A percentile compares a stretch with the other conserved stretches of the same genome.
Evolutionary conservation across 2,329 filamentous ascomycete genomes (phyloP).

Genomic region (Nemania abortiva): DNA sequence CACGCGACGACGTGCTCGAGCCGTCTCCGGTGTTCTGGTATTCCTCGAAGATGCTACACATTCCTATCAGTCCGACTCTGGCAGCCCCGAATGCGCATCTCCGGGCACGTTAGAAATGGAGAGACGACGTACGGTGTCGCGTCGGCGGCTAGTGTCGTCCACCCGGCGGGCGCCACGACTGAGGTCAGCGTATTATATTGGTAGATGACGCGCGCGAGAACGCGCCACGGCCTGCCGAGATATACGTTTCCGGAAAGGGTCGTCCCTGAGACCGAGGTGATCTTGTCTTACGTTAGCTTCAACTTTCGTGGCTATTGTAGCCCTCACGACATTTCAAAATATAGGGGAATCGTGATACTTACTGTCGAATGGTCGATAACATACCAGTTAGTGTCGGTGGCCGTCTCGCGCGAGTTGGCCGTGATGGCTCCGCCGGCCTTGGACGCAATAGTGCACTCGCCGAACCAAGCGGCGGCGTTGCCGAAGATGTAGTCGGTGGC

Average conservation of each 20-base stretch:
- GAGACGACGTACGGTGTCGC: slow-evolving; percentile 13
- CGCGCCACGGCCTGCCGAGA: slow-evolving; percentile 20
- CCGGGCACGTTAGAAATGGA: background rate
- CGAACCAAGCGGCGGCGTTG: slow-evolving; percentile 21
- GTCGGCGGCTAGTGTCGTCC: slow-evolving; percentile 17
- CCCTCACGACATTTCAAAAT: too few relatives aligned
- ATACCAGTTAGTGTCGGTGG: slow-evolving; percentile 13
- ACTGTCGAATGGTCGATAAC: slow-evolving; percentile 20
- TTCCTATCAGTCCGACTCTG: background rate
- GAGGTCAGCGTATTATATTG: slow-evolving; percentile 14
- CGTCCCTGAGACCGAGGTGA: slow-evolving; percentile 13
- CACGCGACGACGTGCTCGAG: slow-evolving; percentile 12
- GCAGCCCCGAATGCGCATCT: background rate
- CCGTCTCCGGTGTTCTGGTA: slow-evolving; percentile 19
- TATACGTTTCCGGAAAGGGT: slow-evolving; percentile 1
- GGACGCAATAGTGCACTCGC: slow-evolving; percentile 25
- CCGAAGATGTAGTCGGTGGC: slow-evolving; percentile 22
- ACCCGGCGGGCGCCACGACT: slow-evolving; percentile 15
- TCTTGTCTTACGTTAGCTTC: slow-evolving; percentile 8
- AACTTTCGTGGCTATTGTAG: too few relatives aligned
- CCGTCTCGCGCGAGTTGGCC: slow-evolving; percentile 8
- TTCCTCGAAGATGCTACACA: slow-evolving; percentile 13
- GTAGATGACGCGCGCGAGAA: slow-evolving; percentile 25
- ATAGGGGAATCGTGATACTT: background rate
- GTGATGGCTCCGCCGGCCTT: slow-evolving; percentile 22